phyloP scores from a whole-genome alignment of 2,329 filamentous ascomycete genomes.

The Claviceps capensis region DNA sequence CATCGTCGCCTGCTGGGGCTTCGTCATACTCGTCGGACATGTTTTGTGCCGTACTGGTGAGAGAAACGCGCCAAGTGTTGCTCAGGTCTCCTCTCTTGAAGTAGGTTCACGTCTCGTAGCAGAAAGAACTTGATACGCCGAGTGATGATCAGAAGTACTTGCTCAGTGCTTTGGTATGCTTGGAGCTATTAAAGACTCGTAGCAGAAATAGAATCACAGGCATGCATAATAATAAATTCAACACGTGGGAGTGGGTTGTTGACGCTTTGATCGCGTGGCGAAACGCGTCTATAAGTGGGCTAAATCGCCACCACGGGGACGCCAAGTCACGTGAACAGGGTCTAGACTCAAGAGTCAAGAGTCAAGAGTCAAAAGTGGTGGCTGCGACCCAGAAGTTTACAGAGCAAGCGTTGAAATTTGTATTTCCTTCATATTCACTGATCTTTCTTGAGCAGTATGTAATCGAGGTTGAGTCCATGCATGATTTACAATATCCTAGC shows the following conservation, averaged over 20 bases:
- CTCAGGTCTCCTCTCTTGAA: too few species aligned
- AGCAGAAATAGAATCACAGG: not conserved
- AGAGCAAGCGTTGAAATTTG: not conserved
- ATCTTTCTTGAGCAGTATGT: not conserved
- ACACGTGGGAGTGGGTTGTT: not conserved
- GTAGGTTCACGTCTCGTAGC: not conserved
- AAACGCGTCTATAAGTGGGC: conserved; percentile 21
- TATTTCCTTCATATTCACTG: not conserved
- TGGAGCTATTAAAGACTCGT: too few species aligned
- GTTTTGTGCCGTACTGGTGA: conserved; percentile 1
- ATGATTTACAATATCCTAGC: not conserved
- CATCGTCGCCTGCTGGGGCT: conserved; percentile 52
- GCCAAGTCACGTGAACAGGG: conserved; percentile 24
- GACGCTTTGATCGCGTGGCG: not conserved
- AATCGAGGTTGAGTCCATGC: not conserved
- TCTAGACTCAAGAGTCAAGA: too few species aligned
- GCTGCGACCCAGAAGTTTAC: too few species aligned
- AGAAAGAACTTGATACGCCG: not conserved
- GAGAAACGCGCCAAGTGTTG: not conserved
- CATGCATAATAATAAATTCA: too few species aligned
- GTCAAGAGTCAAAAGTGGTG: too few species aligned
- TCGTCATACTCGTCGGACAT: conserved; percentile 52
- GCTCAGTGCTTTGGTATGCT: not conserved
- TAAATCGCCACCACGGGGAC: conserved; percentile 15
- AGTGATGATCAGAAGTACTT: not conserved